phyloP scores from a whole-genome alignment of 177 flowering plant species.

The Vitis hybrid region DNA sequence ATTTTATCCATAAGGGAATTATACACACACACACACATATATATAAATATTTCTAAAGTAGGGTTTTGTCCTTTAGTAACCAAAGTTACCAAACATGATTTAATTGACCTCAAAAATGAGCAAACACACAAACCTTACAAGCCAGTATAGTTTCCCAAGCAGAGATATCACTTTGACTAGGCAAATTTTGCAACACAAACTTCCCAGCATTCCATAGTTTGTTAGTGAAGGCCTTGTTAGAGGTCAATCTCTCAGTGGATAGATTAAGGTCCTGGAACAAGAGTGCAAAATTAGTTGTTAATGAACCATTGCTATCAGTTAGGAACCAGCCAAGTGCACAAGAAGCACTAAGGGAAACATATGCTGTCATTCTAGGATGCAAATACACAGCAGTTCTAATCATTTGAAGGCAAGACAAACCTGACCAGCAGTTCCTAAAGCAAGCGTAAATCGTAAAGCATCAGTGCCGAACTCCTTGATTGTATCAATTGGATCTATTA shows the following conservation, averaged over 20 bases:
- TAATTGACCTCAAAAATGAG: background rate
- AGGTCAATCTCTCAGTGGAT: constrained; percentile 79
- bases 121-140: constrained; percentile 50
- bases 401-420: constrained; percentile 37
- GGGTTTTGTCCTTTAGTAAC: background rate
- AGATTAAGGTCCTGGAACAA: constrained; percentile 83
- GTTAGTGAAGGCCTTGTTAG: constrained; percentile 96
- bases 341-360: background rate
- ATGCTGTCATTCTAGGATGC: background rate
- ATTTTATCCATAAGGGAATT: background rate
- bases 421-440: constrained; percentile 98
- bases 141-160: constrained; percentile 60
- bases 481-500: constrained; percentile 87
- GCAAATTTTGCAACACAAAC: constrained; percentile 87
- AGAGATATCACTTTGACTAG: constrained; percentile 54
- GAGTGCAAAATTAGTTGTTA: constrained; percentile 4
- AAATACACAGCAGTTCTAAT: constrained; percentile 10
- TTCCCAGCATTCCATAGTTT: constrained; percentile 99
- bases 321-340: background rate
- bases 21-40: background rate
- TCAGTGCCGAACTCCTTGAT: constrained; percentile 90
- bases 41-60: no score
- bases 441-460: constrained; percentile 84
- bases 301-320: background rate
- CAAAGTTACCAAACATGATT: background rate